phyloP scores from a whole-genome alignment of 257 asterid genomes.

The Ophiorrhiza pumila region DNA sequence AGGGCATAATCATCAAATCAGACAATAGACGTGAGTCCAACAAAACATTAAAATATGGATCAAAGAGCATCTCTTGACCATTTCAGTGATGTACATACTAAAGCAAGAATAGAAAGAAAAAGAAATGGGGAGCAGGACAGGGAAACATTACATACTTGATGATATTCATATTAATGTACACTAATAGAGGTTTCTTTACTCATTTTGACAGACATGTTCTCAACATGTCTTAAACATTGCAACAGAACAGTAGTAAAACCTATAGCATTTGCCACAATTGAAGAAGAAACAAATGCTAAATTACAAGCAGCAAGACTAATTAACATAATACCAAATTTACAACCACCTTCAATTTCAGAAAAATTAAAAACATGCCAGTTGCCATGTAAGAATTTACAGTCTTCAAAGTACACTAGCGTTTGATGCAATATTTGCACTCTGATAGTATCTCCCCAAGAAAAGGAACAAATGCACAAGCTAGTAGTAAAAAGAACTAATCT shows the following conservation, averaged over 20 bases:
- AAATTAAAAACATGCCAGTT: background rate
- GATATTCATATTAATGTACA: too few relatives aligned
- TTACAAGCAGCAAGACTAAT: background rate
- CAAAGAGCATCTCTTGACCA: conserved; percentile 3
- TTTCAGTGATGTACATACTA: background rate
- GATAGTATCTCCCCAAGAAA: background rate
- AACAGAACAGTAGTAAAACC: background rate
- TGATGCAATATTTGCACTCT: background rate
- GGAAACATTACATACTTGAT: too few relatives aligned
- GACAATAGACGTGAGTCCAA: background rate
- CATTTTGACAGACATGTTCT: too few relatives aligned
- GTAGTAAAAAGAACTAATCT: background rate
- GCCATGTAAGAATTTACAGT: background rate
- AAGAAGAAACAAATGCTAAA: background rate
- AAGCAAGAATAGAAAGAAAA: background rate
- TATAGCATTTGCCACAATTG: background rate
- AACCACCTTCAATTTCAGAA: background rate
- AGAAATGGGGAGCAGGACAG: background rate
- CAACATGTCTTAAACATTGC: background rate
- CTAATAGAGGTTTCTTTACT: too few relatives aligned
- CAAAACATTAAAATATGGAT: background rate
- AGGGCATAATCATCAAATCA: background rate
- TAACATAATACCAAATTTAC: background rate
- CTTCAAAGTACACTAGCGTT: background rate
- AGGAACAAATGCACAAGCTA: background rate